phyloP scores from a whole-genome alignment of 805 yeast genomes.

The Starmerella vitae region DNA sequence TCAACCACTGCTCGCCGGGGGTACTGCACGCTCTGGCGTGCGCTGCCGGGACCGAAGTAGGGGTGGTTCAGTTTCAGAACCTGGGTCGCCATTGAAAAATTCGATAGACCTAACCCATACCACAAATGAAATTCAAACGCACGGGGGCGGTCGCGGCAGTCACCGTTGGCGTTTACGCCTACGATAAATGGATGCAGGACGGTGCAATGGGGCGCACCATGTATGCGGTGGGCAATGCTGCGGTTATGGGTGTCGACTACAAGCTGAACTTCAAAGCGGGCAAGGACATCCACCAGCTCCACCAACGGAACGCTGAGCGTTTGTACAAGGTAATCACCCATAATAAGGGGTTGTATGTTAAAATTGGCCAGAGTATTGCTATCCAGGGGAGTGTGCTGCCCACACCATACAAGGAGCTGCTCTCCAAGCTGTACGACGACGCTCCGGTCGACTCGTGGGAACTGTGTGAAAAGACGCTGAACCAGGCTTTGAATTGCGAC shows the following conservation, averaged over 20 bases:
- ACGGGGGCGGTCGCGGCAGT: slow-evolving; percentile 8
- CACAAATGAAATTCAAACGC: too few species aligned
- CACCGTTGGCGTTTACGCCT: slow-evolving; percentile 21
- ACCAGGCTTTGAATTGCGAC: slow-evolving; percentile 31
- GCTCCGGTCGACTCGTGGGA: slow-evolving; percentile 48
- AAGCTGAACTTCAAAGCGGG: slow-evolving; percentile 38
- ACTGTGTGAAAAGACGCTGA: slow-evolving; percentile 25
- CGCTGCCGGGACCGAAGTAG: slow-evolving; percentile 15
- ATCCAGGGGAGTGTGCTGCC: slow-evolving; percentile 62
- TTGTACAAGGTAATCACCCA: slow-evolving; percentile 33
- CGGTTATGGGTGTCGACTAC: slow-evolving; percentile 43
- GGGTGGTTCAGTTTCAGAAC: slow-evolving; percentile 16
- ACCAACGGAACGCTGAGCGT: slow-evolving; percentile 44
- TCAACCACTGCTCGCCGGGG: slow-evolving; percentile 37
- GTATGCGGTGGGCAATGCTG: slow-evolving; percentile 34
- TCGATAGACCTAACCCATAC: too few species aligned
- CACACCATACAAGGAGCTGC: slow-evolving; percentile 43
- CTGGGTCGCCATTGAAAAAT: slow-evolving; percentile 18
- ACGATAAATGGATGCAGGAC: slow-evolving; percentile 34
- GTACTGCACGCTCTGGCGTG: slow-evolving; percentile 21
- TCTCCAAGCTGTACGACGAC: slow-evolving; percentile 46
- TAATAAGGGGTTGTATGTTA: slow-evolving; percentile 55
- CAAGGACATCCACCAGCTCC: slow-evolving; percentile 40
- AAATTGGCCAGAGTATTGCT: slow-evolving; percentile 68
- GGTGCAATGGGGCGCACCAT: slow-evolving; percentile 41